phyloP scores from a whole-genome alignment of 495 filamentous ascomycete species.

The Tuber melanosporum region DNA sequence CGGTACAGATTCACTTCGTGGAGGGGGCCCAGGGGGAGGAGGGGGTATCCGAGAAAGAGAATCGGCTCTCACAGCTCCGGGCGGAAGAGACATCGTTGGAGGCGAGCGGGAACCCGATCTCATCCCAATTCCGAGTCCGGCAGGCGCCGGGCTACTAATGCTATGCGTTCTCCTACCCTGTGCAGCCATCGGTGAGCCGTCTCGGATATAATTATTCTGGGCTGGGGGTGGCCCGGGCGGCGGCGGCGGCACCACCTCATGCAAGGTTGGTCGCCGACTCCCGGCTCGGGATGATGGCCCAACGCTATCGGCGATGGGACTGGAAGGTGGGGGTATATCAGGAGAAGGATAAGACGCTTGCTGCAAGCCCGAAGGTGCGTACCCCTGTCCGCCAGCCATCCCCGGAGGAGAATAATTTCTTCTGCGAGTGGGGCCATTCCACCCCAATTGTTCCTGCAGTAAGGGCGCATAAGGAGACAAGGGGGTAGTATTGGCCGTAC shows the following conservation, averaged over 20 bases:
- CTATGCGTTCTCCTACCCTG: slow-evolving; percentile 23
- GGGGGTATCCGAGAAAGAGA: slow-evolving; percentile 33
- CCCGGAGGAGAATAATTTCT: slow-evolving; percentile 34
- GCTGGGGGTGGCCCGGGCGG: slow-evolving; percentile 37
- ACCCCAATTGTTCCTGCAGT: slow-evolving; percentile 24
- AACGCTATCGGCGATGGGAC: slow-evolving; percentile 18
- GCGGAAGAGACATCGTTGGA: slow-evolving; percentile 13
- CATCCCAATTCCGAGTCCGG: slow-evolving; percentile 29
- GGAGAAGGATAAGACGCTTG: slow-evolving; percentile 32
- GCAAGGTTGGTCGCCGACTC: slow-evolving; percentile 12
- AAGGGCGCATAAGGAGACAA: slow-evolving; percentile 28
- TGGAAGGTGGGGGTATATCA: slow-evolving; percentile 15
- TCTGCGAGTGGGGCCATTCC: slow-evolving; percentile 24
- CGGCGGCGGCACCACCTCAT: slow-evolving; percentile 32
- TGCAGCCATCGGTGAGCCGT: slow-evolving; percentile 27
- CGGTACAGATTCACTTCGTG: slow-evolving; percentile 25
- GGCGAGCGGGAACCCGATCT: slow-evolving; percentile 27
- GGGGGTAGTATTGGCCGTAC: slow-evolving; percentile 36
- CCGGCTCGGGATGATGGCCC: slow-evolving; percentile 15
- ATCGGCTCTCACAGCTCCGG: slow-evolving; percentile 20
- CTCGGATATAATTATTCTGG: slow-evolving; percentile 11
- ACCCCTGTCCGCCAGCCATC: slow-evolving; percentile 19
- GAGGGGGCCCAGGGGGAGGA: slow-evolving; percentile 37
- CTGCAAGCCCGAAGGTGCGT: slow-evolving; percentile 31
- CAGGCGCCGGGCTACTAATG: slow-evolving; percentile 17